phyloP scores from a whole-genome alignment of 2,329 filamentous ascomycete genomes.

The Xylariaceae sp. region DNA sequence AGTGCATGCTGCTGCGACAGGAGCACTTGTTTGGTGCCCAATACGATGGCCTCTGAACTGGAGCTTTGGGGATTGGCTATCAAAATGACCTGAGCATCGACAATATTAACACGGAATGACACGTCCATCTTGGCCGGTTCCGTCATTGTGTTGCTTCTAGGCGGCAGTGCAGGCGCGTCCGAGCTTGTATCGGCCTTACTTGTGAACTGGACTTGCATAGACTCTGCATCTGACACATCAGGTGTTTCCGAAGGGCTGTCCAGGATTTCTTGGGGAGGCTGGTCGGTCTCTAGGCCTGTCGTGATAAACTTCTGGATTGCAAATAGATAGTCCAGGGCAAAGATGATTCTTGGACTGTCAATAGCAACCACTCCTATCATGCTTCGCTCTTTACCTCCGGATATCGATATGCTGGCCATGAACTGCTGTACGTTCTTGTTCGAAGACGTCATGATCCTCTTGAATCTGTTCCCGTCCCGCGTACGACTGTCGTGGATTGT shows the following conservation, averaged over 20 bases:
- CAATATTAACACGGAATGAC: conserved; percentile 87
- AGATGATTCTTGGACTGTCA: conserved; percentile 91
- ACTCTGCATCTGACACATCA: conserved; percentile 60
- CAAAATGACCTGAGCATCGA: conserved; percentile 93
- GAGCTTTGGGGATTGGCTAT: conserved; percentile 90
- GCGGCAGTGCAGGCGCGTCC: conserved; percentile 21
- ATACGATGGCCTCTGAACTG: conserved; percentile 91
- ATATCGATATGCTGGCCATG: conserved; percentile 95
- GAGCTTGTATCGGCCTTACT: conserved; percentile 34
- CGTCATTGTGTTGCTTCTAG: conserved; percentile 20
- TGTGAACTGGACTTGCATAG: conserved; percentile 48
- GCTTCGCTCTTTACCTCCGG: conserved; percentile 75
- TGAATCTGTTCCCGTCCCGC: conserved; percentile 88
- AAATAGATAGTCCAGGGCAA: conserved; percentile 94
- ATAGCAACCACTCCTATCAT: conserved; percentile 90
- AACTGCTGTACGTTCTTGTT: conserved; percentile 96
- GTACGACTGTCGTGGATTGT: conserved; percentile 91
- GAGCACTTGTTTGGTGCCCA: conserved; percentile 90
- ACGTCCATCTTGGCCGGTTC: conserved; percentile 62
- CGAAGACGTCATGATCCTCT: conserved; percentile 95
- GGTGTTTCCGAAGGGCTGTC: conserved; percentile 55
- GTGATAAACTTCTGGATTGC: conserved; percentile 82
- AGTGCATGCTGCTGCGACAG: conserved; percentile 91
- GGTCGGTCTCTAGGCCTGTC: conserved; percentile 66
- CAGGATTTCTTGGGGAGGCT: conserved; percentile 49